Conservation (phyloP, 1,284 basidiomycete species). For the Naganishia sp. region DNA sequence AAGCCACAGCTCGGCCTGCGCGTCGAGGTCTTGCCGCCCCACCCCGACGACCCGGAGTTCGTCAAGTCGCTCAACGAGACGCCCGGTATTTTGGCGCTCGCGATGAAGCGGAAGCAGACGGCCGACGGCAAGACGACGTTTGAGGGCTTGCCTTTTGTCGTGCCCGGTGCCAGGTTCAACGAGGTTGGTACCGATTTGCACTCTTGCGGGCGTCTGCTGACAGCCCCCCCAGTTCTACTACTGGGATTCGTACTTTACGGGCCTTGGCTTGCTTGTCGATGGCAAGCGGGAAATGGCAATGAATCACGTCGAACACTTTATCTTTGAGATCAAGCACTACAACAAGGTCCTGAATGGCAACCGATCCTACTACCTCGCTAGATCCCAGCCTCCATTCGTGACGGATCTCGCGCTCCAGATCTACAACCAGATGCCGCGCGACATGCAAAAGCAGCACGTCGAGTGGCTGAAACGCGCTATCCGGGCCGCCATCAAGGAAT, state of each 20-base stretch:
- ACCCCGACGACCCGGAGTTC: slow-evolving; percentile 81
- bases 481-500: slow-evolving; percentile 96
- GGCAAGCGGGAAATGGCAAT: slow-evolving; percentile 91
- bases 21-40: slow-evolving; percentile 81
- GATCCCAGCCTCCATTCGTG: slow-evolving; percentile 95
- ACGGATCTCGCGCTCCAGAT: slow-evolving; percentile 98
- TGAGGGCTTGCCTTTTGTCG: slow-evolving; percentile 93
- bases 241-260: slow-evolving; percentile 93
- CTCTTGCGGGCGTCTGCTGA: neutral
- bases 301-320: slow-evolving; percentile 97
- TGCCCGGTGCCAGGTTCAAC: slow-evolving; percentile 96
- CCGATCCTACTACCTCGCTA: slow-evolving; percentile 72
- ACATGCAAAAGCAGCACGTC: slow-evolving; percentile 77
- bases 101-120: slow-evolving; percentile 84
- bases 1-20: slow-evolving; percentile 88
- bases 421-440: slow-evolving; percentile 89
- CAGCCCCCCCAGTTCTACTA: slow-evolving; percentile 67
- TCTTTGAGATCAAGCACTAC: slow-evolving; percentile 98
- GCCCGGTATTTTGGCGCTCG: slow-evolving; percentile 90
- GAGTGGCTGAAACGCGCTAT: slow-evolving; percentile 92
- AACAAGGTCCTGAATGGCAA: slow-evolving; percentile 66
- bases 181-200: slow-evolving; percentile 58
- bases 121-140: slow-evolving; percentile 71
- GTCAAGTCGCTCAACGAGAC: slow-evolving; percentile 91
- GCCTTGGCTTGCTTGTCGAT: slow-evolving; percentile 90